Conservation (phyloP, 805 yeast species). For the Suhomyces sp. region DNA sequence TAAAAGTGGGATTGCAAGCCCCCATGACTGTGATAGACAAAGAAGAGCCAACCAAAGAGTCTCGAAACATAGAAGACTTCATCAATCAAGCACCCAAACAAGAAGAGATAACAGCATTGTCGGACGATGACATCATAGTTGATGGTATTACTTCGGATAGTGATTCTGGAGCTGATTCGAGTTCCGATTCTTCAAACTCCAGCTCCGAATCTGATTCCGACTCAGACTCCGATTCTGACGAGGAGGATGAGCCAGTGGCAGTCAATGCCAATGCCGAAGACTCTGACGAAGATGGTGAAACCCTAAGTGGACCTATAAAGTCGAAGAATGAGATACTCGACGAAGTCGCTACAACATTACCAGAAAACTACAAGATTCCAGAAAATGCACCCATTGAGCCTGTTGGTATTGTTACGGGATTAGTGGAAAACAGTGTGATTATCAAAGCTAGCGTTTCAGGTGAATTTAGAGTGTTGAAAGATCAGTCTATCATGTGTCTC, state of each 20-base stretch:
- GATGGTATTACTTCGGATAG: constrained; percentile 12
- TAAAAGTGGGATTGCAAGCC: neutral
- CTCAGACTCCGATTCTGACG: constrained; percentile 20
- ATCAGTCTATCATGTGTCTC: constrained; percentile 75
- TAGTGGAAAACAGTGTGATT: constrained; percentile 71
- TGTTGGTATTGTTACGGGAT: constrained; percentile 65
- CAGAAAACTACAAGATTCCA: constrained; percentile 60
- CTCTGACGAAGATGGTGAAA: constrained; percentile 45
- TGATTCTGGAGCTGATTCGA: constrained; percentile 14
- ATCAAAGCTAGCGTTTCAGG: constrained; percentile 75
- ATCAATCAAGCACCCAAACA: neutral
- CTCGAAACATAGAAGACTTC: constrained; percentile 4
- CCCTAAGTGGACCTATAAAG: constrained; percentile 58
- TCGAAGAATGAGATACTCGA: constrained; percentile 77
- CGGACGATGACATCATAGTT: constrained; percentile 14
- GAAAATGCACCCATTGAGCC: constrained; percentile 64
- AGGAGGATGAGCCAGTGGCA: constrained; percentile 6
- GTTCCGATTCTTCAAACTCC: constrained; percentile 15
- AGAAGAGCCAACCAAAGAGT: neutral
- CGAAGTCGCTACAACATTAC: constrained; percentile 65
- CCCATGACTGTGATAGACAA: neutral
- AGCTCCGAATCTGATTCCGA: constrained; percentile 17
- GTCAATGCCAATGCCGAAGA: constrained; percentile 15
- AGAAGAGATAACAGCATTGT: constrained; percentile 9
- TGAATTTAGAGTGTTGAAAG: constrained; percentile 78